Evolutionary conservation across 164 flowering plant species (phyloP), one percentile per base, ranked within the genome.

Genomic region (Magnolia sinica): DNA sequence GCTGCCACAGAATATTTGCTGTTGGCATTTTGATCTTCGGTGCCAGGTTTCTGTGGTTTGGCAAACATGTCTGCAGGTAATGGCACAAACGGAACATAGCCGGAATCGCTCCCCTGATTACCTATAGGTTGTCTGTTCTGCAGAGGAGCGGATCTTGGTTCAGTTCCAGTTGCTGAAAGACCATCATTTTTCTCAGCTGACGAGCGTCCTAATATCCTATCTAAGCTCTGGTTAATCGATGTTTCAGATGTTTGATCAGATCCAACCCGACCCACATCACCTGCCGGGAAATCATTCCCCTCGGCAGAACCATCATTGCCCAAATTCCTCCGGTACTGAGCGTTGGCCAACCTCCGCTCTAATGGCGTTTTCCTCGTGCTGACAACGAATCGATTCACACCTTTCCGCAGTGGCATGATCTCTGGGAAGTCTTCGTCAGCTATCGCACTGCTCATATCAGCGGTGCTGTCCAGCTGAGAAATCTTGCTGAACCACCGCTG

Each of bases 321-420:
- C 70, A 86, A 70, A 79, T 82, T 85, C 74, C 76, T 79, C 79
- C 74, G 76, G 75, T 84, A 74, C 72, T 82, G 89, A 68, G 86
- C 79, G 80, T 87, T 78, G 19, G 87, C 88, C 73, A 86, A 73
- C 84, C 91, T 87, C 81, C 91, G 86, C 74, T 88, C 92, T 55
- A 88, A 72, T 13, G 96, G 96, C 22, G 91, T 88, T 83, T 92
- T 92, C 81, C 92, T 82, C 1, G 91, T 89, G 85, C 90, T 90
- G 18, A 89, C 93, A 66, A 87, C 95, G 84, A 91, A 90, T 83
- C 90, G 86, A 72, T 87, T 90, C 9, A 83, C 89, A 7, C 94
- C 91, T 86, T 88, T 89, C 77, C 94, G 87, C 81, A 87, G 73
- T 24, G 95, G 95, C 89, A 89, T 89, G 71, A 87, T 91, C 79